Conservation (phyloP, 2,329 filamentous ascomycete genomes). For the Penicillium decumbens region DNA sequence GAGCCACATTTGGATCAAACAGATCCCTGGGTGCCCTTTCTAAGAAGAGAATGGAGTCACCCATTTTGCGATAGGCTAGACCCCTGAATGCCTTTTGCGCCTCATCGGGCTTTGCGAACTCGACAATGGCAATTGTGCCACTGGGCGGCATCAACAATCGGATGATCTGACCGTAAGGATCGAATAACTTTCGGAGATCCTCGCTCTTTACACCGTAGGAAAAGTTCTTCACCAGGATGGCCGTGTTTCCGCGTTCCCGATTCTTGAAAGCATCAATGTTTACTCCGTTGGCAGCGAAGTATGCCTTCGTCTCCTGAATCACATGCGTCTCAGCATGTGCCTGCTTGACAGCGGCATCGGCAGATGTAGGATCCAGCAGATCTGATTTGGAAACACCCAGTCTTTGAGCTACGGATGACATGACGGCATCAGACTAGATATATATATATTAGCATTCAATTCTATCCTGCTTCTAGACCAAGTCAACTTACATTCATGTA, state of each 20-base stretch:
- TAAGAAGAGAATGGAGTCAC: slow-evolving; percentile 84
- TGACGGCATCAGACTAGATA: slow-evolving; percentile 68
- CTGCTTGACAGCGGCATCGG: slow-evolving; percentile 92
- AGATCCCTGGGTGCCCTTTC: slow-evolving; percentile 88
- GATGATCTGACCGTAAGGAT: slow-evolving; percentile 76
- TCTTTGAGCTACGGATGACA: slow-evolving; percentile 79
- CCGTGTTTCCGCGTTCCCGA: slow-evolving; percentile 74
- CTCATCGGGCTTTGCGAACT: slow-evolving; percentile 73
- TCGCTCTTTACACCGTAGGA: slow-evolving; percentile 74
- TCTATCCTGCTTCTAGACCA: not conserved
- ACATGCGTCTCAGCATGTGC: slow-evolving; percentile 93
- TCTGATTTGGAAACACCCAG: slow-evolving; percentile 88
- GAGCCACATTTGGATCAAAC: slow-evolving; percentile 49
- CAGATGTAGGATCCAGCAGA: slow-evolving; percentile 88
- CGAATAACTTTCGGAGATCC: slow-evolving; percentile 75
- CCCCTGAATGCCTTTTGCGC: slow-evolving; percentile 78
- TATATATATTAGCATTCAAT: slow-evolving; percentile 19
- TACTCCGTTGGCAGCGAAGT: slow-evolving; percentile 81
- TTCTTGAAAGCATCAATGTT: slow-evolving; percentile 89
- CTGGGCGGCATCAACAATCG: slow-evolving; percentile 86
- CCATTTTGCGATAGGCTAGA: slow-evolving; percentile 83
- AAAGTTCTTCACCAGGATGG: slow-evolving; percentile 93
- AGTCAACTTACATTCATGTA: slow-evolving; percentile 75
- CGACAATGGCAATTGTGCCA: slow-evolving; percentile 88
- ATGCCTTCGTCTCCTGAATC: slow-evolving; percentile 93